These are phyloP conservation scores for Marsdenia floribunda DNA, from an alignment of 257 asterid species.

Conservation along the genomic window DNA sequence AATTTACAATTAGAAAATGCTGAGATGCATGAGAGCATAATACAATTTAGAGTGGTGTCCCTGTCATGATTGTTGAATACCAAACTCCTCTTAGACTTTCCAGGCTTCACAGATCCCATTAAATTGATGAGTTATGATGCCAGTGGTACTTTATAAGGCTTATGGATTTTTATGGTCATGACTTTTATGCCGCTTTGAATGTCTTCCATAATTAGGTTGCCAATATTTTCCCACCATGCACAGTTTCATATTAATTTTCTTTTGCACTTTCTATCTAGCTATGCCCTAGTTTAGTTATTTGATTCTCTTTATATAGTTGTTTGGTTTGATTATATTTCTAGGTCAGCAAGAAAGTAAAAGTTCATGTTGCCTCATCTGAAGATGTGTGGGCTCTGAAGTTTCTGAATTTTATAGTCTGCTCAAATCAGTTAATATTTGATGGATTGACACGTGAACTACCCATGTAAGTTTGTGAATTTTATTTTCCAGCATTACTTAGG, in stretches of 20 bases:
- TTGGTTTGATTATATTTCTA: constrained; percentile 28
- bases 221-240: neutral
- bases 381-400: constrained; percentile 80
- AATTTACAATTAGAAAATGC: neutral
- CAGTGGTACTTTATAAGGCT: neutral
- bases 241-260: neutral
- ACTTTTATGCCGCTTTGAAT: neutral
- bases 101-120: neutral
- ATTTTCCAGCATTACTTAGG: neutral
- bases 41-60: neutral
- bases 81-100: neutral
- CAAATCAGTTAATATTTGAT: constrained; percentile 67
- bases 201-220: neutral
- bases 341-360: constrained; percentile 62
- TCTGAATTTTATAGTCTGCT: constrained; percentile 64
- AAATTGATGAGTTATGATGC: neutral
- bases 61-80: neutral
- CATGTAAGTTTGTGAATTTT: constrained; percentile 48
- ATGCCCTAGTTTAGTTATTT: neutral
- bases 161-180: neutral
- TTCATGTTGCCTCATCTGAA: constrained; percentile 48
- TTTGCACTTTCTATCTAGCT: neutral
- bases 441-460: constrained; percentile 94
- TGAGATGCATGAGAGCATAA: neutral
- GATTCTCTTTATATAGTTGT: neutral